These are phyloP conservation scores for Prunus mira DNA, from an alignment of 306 rosid species.

Conservation along the genomic window DNA sequence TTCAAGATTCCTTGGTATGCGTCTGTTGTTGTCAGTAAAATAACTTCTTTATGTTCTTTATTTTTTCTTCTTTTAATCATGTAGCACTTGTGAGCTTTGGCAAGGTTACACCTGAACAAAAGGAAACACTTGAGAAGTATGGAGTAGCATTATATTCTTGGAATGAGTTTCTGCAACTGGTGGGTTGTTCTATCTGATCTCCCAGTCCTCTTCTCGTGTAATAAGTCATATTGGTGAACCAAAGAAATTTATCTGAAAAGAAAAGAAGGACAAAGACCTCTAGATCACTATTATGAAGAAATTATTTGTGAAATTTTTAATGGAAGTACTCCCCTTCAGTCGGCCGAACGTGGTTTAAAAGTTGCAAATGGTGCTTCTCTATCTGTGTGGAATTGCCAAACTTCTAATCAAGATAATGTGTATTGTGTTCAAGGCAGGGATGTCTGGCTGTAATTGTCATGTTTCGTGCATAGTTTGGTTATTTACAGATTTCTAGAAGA, in stretches of 20 bases:
- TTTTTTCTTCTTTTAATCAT: slow-evolving; percentile 13
- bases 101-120: slow-evolving; percentile 68
- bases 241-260: not conserved
- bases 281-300: not conserved
- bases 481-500: no score
- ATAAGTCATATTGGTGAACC: not conserved
- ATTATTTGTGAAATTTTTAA: slow-evolving; percentile 6
- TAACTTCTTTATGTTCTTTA: slow-evolving; percentile 1
- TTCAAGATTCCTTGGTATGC: slow-evolving; percentile 22
- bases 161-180: slow-evolving; percentile 76
- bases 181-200: slow-evolving; percentile 37
- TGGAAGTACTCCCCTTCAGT: not conserved
- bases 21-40: not conserved
- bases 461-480: slow-evolving; percentile 11
- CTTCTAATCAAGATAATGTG: not conserved
- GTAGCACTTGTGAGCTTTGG: slow-evolving; percentile 93
- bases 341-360: not conserved
- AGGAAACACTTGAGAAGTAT: slow-evolving; percentile 55
- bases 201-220: not conserved
- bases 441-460: slow-evolving; percentile 7
- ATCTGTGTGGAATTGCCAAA: not conserved
- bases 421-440: not conserved
- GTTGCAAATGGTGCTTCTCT: not conserved
- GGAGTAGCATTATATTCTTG: slow-evolving; percentile 70
- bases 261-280: not conserved